phyloP scores from a whole-genome alignment of 1,284 basidiomycete species.

The Microbotryum intermedium region DNA sequence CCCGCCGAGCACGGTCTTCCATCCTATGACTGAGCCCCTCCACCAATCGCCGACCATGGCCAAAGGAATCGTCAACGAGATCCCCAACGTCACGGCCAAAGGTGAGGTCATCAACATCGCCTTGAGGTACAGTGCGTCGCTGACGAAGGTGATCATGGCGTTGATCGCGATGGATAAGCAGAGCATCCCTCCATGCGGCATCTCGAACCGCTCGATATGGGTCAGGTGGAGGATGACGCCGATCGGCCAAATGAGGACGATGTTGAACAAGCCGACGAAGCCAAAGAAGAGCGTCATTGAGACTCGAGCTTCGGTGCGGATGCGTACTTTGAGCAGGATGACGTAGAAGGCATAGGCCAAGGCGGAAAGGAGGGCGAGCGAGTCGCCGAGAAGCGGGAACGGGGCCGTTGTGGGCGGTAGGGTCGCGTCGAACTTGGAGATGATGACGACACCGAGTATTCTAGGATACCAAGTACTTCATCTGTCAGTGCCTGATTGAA shows the following conservation, averaged over 20 bases:
- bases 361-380: slow-evolving; percentile 69
- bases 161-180: slow-evolving; percentile 66
- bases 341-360: slow-evolving; percentile 87
- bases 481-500: slow-evolving; percentile 5
- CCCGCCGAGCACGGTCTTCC: slow-evolving; percentile 16
- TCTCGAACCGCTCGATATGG: slow-evolving; percentile 64
- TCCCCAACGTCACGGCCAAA: slow-evolving; percentile 76
- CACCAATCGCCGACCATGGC: slow-evolving; percentile 72
- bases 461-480: slow-evolving; percentile 47
- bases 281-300: slow-evolving; percentile 85
- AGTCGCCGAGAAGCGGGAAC: slow-evolving; percentile 59
- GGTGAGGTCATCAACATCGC: slow-evolving; percentile 96
- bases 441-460: slow-evolving; percentile 75
- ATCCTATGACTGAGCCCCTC: slow-evolving; percentile 44
- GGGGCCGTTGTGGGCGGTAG: slow-evolving; percentile 45
- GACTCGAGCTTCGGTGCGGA: slow-evolving; percentile 67
- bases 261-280: slow-evolving; percentile 54
- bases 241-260: slow-evolving; percentile 70
- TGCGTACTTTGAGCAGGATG: slow-evolving; percentile 74
- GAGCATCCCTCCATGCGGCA: slow-evolving; percentile 55
- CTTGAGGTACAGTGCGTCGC: slow-evolving; percentile 33
- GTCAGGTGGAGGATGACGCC: slow-evolving; percentile 69
- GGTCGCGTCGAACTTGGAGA: slow-evolving; percentile 46
- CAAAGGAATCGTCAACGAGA: slow-evolving; percentile 89
- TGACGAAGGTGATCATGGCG: slow-evolving; percentile 40